These are phyloP conservation scores for Rhizoclosmatium globosum DNA, from an alignment of 192 early-diverging fungal genomes.

Conservation along the genomic window DNA sequence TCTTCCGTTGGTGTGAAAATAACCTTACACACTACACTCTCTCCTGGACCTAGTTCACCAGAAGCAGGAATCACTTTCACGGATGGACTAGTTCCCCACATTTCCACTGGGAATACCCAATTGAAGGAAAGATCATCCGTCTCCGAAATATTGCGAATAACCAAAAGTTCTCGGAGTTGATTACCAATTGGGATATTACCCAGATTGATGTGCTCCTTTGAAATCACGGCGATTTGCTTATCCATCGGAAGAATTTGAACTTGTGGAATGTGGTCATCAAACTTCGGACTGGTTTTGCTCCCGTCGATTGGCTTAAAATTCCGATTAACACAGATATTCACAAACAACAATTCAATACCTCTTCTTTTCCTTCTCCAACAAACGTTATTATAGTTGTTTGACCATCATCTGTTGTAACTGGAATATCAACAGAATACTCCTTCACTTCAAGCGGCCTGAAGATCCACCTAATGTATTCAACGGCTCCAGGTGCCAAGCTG, in stretches of 20 bases:
- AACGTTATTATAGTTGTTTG: slow-evolving; percentile 59
- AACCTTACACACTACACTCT: slow-evolving; percentile 56
- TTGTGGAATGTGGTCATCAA: slow-evolving; percentile 51
- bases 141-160: slow-evolving; percentile 49
- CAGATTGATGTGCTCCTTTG: slow-evolving; percentile 59
- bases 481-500: slow-evolving; percentile 47
- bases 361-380: slow-evolving; percentile 47
- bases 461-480: slow-evolving; percentile 56
- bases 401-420: slow-evolving; percentile 54
- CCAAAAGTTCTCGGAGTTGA: slow-evolving; percentile 48
- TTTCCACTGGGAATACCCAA: slow-evolving; percentile 48
- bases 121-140: slow-evolving; percentile 48
- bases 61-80: slow-evolving; percentile 47
- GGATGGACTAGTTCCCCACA: not conserved
- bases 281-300: slow-evolving; percentile 26
- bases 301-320: not conserved
- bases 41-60: slow-evolving; percentile 43
- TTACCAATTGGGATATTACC: slow-evolving; percentile 56
- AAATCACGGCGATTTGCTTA: slow-evolving; percentile 47
- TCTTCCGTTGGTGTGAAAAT: slow-evolving; percentile 42
- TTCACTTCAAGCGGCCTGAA: slow-evolving; percentile 60
- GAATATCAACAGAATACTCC: slow-evolving; percentile 60
- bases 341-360: slow-evolving; percentile 3
- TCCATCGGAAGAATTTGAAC: slow-evolving; percentile 48
- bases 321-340: not conserved